phyloP scores from a whole-genome alignment of 306 rosid genomes.

The Aeschynomene evenia region DNA sequence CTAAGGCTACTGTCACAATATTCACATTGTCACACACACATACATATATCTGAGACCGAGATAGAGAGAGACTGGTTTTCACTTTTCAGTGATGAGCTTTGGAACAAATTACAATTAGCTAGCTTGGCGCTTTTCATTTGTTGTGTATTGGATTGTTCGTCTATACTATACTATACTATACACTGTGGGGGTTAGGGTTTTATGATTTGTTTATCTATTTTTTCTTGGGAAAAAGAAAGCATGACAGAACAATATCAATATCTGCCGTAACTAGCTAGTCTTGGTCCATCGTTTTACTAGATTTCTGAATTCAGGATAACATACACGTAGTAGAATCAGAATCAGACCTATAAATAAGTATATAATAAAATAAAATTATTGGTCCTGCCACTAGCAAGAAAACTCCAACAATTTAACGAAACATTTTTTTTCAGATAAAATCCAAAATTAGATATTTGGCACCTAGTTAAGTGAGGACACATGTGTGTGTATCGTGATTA shows the following conservation, averaged over 20 bases:
- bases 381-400: conserved; percentile 17
- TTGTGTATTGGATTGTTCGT: background rate
- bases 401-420: conserved; percentile 2
- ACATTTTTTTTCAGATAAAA: background rate
- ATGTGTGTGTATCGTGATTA: background rate
- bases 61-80: conserved; percentile 31
- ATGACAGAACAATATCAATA: conserved; percentile 27
- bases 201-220: conserved; percentile 32
- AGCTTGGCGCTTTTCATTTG: conserved; percentile 19
- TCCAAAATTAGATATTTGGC: conserved; percentile 26
- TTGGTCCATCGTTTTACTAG: conserved; percentile 20
- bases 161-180: too few species aligned
- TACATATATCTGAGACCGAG: conserved; percentile 9
- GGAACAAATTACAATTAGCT: too few species aligned
- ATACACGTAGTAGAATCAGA: background rate
- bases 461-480: background rate
- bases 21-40: conserved; percentile 39
- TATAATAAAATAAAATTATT: background rate
- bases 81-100: conserved; percentile 36
- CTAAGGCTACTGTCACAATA: conserved; percentile 14
- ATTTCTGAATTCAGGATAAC: conserved; percentile 12
- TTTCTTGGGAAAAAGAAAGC: conserved; percentile 23
- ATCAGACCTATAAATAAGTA: conserved; percentile 3
- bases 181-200: background rate
- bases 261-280: too few species aligned